Evolutionary conservation across 1,139 yeast species (phyloP), one percentile per base, ranked within the genome.

Genomic region (Hansenula lynferdii): DNA sequence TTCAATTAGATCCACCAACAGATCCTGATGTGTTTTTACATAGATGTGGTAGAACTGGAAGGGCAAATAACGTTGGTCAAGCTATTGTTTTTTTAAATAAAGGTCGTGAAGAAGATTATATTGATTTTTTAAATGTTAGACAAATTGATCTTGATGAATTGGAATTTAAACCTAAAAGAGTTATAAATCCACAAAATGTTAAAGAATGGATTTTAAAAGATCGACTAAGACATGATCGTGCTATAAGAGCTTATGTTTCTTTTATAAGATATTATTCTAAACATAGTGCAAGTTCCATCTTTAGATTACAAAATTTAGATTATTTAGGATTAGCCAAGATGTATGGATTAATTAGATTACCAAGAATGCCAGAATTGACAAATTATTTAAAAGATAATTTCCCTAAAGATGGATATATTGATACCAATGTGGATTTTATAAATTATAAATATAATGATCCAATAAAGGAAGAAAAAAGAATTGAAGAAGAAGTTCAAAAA

Each of bases 311-410:
- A 34, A 65, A 77, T 9, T 62, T 94, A 42, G 95, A 90, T 57
- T 82, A 85, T 51, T 59, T 81, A 22, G 85, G 82, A 0, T 48
- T 83, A 12, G 96, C 95, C 1, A 73, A 69, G 47, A 70, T 85
- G 65, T 89, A 85, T 60, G 96, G 96, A 1, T 62, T 94, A 12
- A 62, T 86, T 35, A 70, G 97, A 50, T 64, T 92, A 39, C 99
- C 99, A 8, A 78, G 80, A 50, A 94, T 94, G 97, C 98, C 98
- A 0, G 99, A 94, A 58, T 69, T 86, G 20, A 69, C 67, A 24
- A 70, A 66, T 42, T 69, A 71, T 50, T 65, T 84, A 3, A 58
- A 70, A 10, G 65, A 67, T 26, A 72, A 65, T 8, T 65, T 75
- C 61, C 81, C 83, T 0, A 52, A 58, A 15, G 70, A 67, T 35